A percentile compares a stretch with the other conserved stretches of the same genome.
Evolutionary conservation across 371 early-diverging fungal species (phyloP).

Genomic region (Chytridium lagenaria): DNA sequence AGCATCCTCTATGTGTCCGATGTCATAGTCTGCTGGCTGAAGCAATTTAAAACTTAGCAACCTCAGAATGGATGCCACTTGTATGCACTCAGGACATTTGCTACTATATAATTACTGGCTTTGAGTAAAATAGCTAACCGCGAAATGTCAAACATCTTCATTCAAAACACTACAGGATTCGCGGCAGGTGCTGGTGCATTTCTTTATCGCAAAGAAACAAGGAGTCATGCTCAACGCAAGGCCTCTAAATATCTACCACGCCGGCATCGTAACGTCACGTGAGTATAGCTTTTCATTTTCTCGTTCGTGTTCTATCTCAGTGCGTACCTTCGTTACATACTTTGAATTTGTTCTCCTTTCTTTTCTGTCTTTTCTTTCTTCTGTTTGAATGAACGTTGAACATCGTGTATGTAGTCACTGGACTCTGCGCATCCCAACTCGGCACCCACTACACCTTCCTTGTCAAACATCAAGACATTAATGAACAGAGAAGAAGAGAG

Average conservation of each 20-base stretch:
- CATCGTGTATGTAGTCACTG: constrained; percentile 23
- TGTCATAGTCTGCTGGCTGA: too few species aligned
- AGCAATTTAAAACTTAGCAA: too few species aligned
- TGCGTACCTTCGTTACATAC: neutral
- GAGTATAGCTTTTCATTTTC: too few species aligned
- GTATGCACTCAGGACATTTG: too few species aligned
- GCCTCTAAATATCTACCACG: constrained; percentile 15
- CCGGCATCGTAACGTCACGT: constrained; percentile 14
- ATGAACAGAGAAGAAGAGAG: constrained; percentile 33
- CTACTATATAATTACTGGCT: too few species aligned
- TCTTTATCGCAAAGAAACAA: neutral
- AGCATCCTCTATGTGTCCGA: too few species aligned
- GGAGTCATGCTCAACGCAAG: neutral
- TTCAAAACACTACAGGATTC: constrained; percentile 2
- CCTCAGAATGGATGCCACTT: too few species aligned
- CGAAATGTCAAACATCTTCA: too few species aligned
- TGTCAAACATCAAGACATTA: constrained; percentile 28
- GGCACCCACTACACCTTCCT: constrained; percentile 30
- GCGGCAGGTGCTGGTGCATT: neutral
- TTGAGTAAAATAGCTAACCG: too few species aligned
- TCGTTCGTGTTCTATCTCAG: neutral
- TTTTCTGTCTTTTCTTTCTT: constrained; percentile 1
- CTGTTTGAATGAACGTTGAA: neutral
- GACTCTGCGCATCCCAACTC: constrained; percentile 21
- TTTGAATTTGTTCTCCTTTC: neutral